Percentiles rank a stretch among this genome's conserved stretches.
These are phyloP conservation scores for Emmonsiellopsis sp. DNA, from an alignment of 2,329 filamentous ascomycete genomes.

Conservation along the genomic window DNA sequence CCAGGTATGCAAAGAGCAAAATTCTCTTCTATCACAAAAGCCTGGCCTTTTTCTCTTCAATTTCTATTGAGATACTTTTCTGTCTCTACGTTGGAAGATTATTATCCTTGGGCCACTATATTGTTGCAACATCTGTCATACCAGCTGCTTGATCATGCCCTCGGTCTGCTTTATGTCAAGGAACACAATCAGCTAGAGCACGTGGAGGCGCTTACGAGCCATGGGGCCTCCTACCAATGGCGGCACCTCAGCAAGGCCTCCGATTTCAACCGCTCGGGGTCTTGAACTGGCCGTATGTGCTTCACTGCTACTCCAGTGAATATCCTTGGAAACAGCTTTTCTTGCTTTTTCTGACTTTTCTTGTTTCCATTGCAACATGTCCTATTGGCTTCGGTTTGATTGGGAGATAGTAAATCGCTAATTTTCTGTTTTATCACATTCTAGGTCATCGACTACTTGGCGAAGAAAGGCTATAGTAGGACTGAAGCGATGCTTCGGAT, in stretches of 20 bases:
- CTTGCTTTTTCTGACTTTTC: background rate
- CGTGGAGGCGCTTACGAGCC: background rate
- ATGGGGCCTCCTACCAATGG: background rate
- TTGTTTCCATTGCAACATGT: background rate
- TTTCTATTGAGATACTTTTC: background rate
- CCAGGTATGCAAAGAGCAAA: too few species aligned
- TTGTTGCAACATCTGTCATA: too few species aligned
- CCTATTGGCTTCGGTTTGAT: background rate
- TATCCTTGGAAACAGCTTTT: background rate
- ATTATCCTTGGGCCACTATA: too few species aligned
- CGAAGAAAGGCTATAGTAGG: conserved; percentile 87
- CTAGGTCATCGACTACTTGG: conserved; percentile 84
- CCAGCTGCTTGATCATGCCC: too few species aligned
- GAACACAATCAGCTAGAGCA: too few species aligned
- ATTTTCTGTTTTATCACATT: conserved; percentile 2
- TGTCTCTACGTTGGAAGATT: background rate
- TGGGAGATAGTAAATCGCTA: background rate
- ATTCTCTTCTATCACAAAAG: too few species aligned
- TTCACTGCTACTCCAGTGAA: background rate
- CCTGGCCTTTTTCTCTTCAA: background rate
- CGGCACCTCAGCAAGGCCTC: background rate
- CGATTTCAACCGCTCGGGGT: background rate
- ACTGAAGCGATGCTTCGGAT: conserved; percentile 89
- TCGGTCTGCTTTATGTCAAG: too few species aligned
- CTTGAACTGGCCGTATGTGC: background rate